phyloP scores from a whole-genome alignment of 2,329 filamentous ascomycete species.

The Penicillium sp. region DNA sequence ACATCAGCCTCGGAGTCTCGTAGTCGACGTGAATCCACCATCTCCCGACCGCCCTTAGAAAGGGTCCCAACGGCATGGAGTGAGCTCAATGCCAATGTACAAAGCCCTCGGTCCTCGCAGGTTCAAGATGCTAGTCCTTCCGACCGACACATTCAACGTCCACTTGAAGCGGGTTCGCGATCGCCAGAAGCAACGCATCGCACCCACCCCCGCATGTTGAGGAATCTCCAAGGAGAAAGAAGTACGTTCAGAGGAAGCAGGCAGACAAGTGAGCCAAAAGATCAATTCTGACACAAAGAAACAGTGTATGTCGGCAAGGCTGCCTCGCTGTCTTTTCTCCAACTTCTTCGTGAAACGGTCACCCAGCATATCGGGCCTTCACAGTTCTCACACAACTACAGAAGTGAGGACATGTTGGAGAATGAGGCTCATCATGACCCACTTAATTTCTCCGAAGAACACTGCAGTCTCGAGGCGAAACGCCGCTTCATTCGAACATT shows the following conservation, averaged over 20 bases:
- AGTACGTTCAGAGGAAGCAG: constrained; percentile 34
- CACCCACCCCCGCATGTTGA: constrained; percentile 48
- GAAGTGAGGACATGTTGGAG: constrained; percentile 58
- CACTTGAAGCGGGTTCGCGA: constrained; percentile 19
- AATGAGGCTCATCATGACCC: constrained; percentile 43
- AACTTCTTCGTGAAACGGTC: constrained; percentile 52
- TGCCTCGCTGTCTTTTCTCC: constrained; percentile 56
- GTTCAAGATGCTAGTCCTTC: constrained; percentile 9
- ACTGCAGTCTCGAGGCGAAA: constrained; percentile 33
- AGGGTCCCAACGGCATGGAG: background rate
- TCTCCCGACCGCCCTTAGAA: background rate
- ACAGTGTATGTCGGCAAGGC: constrained; percentile 37
- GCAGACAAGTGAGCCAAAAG: no score
- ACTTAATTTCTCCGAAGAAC: constrained; percentile 36
- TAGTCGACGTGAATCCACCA: constrained; percentile 9
- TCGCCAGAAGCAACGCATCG: constrained; percentile 35
- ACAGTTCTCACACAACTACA: constrained; percentile 55
- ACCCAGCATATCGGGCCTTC: constrained; percentile 57
- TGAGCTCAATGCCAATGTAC: constrained; percentile 2
- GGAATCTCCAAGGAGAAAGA: constrained; percentile 56
- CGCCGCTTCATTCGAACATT: constrained; percentile 37
- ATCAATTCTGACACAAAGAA: constrained; percentile 39
- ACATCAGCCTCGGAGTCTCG: constrained; percentile 22
- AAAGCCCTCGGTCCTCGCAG: background rate
- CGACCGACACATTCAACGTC: constrained; percentile 5